A percentile compares a stretch with the other conserved stretches of the same genome.
Evolutionary conservation across 2,329 filamentous ascomycete genomes (phyloP).

Genomic region (Pyrenophora seminiperda): DNA sequence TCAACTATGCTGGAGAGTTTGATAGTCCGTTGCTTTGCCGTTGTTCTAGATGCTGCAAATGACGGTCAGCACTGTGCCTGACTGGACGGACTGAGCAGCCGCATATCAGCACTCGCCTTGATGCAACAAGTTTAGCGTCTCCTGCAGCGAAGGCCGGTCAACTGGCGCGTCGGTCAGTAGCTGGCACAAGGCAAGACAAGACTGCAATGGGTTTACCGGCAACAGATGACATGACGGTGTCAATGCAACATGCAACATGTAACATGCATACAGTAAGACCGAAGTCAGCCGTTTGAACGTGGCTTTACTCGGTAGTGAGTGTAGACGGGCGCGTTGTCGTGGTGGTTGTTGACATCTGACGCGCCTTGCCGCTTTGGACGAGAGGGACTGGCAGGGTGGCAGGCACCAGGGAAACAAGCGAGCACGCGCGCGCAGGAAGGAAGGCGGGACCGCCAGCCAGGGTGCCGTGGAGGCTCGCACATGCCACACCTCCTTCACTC

Average conservation of each 20-base stretch:
- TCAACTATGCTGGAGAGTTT: conserved; percentile 69
- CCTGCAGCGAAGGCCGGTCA: conserved; percentile 38
- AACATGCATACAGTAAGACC: conserved; percentile 30
- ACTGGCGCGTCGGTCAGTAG: conserved; percentile 37
- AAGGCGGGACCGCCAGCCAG: conserved; percentile 6
- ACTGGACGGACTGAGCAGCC: conserved; percentile 13
- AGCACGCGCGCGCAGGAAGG: too few relatives aligned
- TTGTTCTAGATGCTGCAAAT: conserved; percentile 46
- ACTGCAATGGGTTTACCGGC: conserved; percentile 29
- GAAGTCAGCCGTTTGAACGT: conserved; percentile 30
- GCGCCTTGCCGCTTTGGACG: conserved; percentile 30
- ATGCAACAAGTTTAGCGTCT: conserved; percentile 46
- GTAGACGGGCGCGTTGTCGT: conserved; percentile 30
- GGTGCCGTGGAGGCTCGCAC: conserved; percentile 1
- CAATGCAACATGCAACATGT: conserved; percentile 23
- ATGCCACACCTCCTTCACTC: conserved; percentile 10
- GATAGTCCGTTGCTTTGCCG: conserved; percentile 68
- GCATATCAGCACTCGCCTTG: conserved; percentile 36
- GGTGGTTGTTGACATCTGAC: conserved; percentile 34
- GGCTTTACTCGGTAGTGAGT: too few relatives aligned
- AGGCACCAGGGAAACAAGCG: conserved; percentile 40
- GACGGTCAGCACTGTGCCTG: conserved; percentile 28
- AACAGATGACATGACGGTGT: conserved; percentile 40
- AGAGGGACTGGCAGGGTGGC: too few relatives aligned
- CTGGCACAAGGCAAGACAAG: conserved; percentile 8